phyloP scores from a whole-genome alignment of 2,329 filamentous ascomycete species.

The Leptographium radiaticola region DNA sequence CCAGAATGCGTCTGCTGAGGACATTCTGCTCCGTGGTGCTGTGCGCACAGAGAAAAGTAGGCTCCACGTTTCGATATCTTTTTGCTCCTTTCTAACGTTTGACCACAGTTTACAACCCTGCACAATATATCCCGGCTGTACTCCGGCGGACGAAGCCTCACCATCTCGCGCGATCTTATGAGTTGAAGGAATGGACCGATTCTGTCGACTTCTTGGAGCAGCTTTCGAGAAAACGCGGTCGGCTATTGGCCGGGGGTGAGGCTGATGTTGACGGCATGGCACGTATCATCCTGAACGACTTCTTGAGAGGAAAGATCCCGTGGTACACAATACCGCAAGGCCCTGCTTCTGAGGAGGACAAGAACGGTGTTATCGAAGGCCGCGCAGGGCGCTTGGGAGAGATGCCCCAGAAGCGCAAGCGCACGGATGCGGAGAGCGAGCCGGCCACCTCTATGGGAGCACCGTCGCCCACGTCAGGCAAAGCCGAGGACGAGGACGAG shows the following conservation, averaged over 20 bases:
- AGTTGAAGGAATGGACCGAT: constrained; percentile 65
- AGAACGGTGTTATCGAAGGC: constrained; percentile 40
- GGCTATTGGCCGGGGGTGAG: constrained; percentile 73
- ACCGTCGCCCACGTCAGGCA: background rate
- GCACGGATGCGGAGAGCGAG: constrained; percentile 36
- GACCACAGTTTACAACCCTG: constrained; percentile 65
- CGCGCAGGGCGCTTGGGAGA: constrained; percentile 71
- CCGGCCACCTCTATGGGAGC: constrained; percentile 17
- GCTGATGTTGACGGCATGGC: constrained; percentile 89
- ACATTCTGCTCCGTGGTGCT: constrained; percentile 80
- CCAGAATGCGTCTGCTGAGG: constrained; percentile 67
- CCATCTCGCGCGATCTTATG: constrained; percentile 88
- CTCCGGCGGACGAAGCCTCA: constrained; percentile 68
- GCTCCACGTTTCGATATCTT: background rate
- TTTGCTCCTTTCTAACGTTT: background rate
- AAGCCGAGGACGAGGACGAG: constrained; percentile 49
- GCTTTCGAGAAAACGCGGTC: constrained; percentile 74
- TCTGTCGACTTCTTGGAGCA: constrained; percentile 75
- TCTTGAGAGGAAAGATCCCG: constrained; percentile 85
- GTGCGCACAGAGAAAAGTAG: constrained; percentile 71
- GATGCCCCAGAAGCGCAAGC: constrained; percentile 70
- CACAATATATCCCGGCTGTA: constrained; percentile 85
- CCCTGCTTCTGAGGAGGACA: constrained; percentile 35
- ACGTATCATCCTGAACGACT: constrained; percentile 95
- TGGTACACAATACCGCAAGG: constrained; percentile 83